Evolutionary conservation across 306 rosid species (phyloP).

Genomic region (Medicago lupulina): DNA sequence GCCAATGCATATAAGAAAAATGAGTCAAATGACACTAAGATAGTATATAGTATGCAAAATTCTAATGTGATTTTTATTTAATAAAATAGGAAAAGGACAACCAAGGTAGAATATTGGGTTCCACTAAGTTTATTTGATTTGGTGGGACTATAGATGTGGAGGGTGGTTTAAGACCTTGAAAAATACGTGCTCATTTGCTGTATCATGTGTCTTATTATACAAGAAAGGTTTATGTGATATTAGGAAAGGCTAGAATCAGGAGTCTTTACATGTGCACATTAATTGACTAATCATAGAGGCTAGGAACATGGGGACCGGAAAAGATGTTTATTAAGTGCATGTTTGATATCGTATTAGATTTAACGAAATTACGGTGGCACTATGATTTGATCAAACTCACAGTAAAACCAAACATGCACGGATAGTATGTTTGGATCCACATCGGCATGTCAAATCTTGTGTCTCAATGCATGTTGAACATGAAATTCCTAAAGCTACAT

Average conservation of each 20-base stretch:
- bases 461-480: no score
- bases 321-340: neutral
- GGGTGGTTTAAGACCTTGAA: conserved; percentile 41
- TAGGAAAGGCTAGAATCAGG: conserved; percentile 24
- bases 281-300: neutral
- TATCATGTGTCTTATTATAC: conserved; percentile 42
- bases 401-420: no score
- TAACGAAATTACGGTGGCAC: neutral
- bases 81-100: conserved; percentile 38
- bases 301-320: neutral
- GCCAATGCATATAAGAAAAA: conserved; percentile 35
- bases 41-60: neutral
- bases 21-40: conserved; percentile 57
- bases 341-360: no score
- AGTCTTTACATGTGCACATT: conserved; percentile 12
- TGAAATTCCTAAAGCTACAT: no score
- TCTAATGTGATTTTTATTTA: neutral
- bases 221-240: conserved; percentile 7
- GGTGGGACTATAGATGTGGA: conserved; percentile 55
- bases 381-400: no score
- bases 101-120: conserved; percentile 42
- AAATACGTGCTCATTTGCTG: conserved; percentile 34
- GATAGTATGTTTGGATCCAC: no score
- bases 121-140: conserved; percentile 49
- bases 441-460: no score